phyloP scores from a whole-genome alignment of 1,284 basidiomycete species.

The Sporisorium sorghi region DNA sequence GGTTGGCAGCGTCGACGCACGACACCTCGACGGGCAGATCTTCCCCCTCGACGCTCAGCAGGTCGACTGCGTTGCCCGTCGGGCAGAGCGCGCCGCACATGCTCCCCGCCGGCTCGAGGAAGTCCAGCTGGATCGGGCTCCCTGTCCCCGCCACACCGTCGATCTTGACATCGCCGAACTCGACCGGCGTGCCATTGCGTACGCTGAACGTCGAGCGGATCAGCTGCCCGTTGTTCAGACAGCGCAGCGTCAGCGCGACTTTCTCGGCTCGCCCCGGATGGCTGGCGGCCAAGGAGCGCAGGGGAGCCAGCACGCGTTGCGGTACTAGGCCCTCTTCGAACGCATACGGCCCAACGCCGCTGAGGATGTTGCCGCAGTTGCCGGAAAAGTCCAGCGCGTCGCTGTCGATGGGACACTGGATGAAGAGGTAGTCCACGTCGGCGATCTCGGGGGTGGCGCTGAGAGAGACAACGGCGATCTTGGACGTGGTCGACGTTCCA shows the following conservation, averaged over 20 bases:
- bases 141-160: slow-evolving; percentile 57
- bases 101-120: slow-evolving; percentile 24
- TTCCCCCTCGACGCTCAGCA: slow-evolving; percentile 29
- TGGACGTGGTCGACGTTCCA: slow-evolving; percentile 80
- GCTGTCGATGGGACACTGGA: slow-evolving; percentile 56
- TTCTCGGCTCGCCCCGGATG: not conserved
- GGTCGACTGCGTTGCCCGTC: slow-evolving; percentile 40
- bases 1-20: slow-evolving; percentile 57
- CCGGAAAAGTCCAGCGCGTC: slow-evolving; percentile 48
- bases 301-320: not conserved
- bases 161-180: slow-evolving; percentile 42
- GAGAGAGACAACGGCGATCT: slow-evolving; percentile 76
- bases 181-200: slow-evolving; percentile 41
- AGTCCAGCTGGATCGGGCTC: slow-evolving; percentile 44
- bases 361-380: slow-evolving; percentile 63
- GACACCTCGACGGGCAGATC: slow-evolving; percentile 30
- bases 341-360: slow-evolving; percentile 49
- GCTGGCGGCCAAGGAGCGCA: not conserved
- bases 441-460: slow-evolving; percentile 8
- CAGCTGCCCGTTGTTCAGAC: slow-evolving; percentile 15
- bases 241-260: slow-evolving; percentile 14
- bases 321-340: slow-evolving; percentile 13
- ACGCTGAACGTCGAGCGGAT: slow-evolving; percentile 35
- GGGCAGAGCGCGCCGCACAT: slow-evolving; percentile 26
- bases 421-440: slow-evolving; percentile 60